Percentiles rank a stretch among this genome's conserved stretches.
Conservation (phyloP, 257 asterid genomes). For the Plectranthus barbatus region DNA sequence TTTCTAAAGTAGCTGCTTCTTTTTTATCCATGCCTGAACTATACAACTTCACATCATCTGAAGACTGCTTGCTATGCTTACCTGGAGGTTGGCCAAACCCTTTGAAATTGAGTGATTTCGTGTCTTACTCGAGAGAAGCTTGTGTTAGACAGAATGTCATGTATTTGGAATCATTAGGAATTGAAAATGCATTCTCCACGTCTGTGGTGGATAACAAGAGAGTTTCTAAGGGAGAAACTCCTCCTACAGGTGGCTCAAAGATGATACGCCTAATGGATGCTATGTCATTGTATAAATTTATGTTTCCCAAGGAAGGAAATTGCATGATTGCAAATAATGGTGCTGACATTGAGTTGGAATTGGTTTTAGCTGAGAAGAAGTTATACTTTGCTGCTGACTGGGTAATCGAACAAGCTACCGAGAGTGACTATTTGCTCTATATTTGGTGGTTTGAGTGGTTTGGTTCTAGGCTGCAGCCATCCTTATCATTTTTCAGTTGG, state of each 20-base stretch:
- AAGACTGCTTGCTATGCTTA: constrained; percentile 42
- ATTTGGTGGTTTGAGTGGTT: constrained; percentile 70
- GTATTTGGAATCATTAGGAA: constrained; percentile 67
- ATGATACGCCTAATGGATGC: constrained; percentile 46
- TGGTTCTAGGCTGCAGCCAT: constrained; percentile 44
- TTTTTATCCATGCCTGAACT: constrained; percentile 36
- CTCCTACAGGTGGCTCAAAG: constrained; percentile 21
- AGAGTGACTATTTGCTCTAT: constrained; percentile 60
- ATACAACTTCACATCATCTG: constrained; percentile 28
- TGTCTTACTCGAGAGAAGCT: constrained; percentile 53
- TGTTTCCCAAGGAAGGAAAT: constrained; percentile 37
- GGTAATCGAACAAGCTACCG: constrained; percentile 80
- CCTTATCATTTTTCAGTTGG: constrained; percentile 35
- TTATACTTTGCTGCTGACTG: constrained; percentile 78
- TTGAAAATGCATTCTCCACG: constrained; percentile 37
- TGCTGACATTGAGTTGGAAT: constrained; percentile 25
- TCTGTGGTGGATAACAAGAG: constrained; percentile 11
- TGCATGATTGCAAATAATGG: constrained; percentile 16
- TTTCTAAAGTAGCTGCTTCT: constrained; percentile 39
- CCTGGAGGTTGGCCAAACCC: constrained; percentile 97
- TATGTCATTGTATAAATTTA: constrained; percentile 23
- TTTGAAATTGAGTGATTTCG: constrained; percentile 59
- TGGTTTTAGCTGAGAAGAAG: constrained; percentile 40
- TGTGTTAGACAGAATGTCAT: constrained; percentile 58
- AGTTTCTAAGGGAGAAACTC: constrained; percentile 21